A percentile compares a stretch with the other conserved stretches of the same genome.
These are phyloP conservation scores for Plantago ovata DNA, from an alignment of 257 asterid genomes.

Conservation along the genomic window DNA sequence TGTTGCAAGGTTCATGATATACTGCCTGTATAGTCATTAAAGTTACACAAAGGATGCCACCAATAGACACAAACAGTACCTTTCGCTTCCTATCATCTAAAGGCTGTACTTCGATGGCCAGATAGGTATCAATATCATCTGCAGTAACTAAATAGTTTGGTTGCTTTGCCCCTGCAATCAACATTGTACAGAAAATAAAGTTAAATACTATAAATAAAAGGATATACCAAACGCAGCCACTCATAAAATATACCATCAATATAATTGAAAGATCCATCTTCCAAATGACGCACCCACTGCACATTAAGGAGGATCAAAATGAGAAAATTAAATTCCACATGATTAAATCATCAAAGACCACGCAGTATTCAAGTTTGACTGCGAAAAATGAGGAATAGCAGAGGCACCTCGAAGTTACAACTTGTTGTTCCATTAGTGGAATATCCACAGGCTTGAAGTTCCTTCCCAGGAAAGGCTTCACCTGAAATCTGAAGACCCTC, in stretches of 20 bases:
- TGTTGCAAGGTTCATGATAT: no score
- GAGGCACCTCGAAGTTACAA: slow-evolving; percentile 90
- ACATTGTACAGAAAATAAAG: slow-evolving; percentile 23
- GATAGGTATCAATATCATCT: slow-evolving; percentile 82
- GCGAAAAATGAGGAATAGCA: slow-evolving; percentile 16
- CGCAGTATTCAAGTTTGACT: slow-evolving; percentile 22
- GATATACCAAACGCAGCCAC: slow-evolving; percentile 15
- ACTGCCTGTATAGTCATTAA: no score
- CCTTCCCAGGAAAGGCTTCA: slow-evolving; percentile 87
- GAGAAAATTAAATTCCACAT: slow-evolving; percentile 16
- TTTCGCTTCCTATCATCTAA: slow-evolving; percentile 92
- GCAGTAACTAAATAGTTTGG: slow-evolving; percentile 95
- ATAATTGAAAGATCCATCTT: slow-evolving; percentile 89
- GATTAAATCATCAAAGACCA: slow-evolving; percentile 17
- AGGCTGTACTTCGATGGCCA: slow-evolving; percentile 99
- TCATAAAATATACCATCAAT: slow-evolving; percentile 66
- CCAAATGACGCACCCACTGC: slow-evolving; percentile 98
- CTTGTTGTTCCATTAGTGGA: slow-evolving; percentile 96
- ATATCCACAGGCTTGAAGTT: slow-evolving; percentile 89
- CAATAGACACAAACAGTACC: slow-evolving; percentile 37
- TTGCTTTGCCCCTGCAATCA: slow-evolving; percentile 82
- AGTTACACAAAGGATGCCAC: background rate
- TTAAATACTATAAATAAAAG: slow-evolving; percentile 10
- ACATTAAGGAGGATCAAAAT: slow-evolving; percentile 30
- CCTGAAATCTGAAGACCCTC: slow-evolving; percentile 96